phyloP scores from a whole-genome alignment of 208 protist genomes.

The Wallacemonas sp. region DNA sequence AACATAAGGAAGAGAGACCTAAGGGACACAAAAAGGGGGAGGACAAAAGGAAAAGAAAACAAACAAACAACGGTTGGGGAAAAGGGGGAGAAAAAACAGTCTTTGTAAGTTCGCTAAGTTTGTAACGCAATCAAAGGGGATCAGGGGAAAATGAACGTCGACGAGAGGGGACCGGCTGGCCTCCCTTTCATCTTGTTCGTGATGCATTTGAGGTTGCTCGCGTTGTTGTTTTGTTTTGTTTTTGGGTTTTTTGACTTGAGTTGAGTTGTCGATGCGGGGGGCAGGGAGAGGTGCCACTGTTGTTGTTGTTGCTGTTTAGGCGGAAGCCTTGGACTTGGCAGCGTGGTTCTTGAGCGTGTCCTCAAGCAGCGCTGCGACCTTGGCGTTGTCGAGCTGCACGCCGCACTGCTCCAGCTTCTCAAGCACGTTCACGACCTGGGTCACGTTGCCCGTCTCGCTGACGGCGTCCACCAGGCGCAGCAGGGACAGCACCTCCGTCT shows the following conservation, averaged over 20 bases:
- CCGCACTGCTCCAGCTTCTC: conserved; percentile 57
- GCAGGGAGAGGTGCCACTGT: too few species aligned
- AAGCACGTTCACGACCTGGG: conserved; percentile 51
- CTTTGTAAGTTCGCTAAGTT: conserved; percentile 15
- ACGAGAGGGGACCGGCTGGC: not conserved
- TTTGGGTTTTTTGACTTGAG: too few species aligned
- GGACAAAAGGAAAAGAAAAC: not conserved
- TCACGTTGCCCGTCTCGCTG: conserved; percentile 65
- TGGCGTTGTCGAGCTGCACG: conserved; percentile 40
- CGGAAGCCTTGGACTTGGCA: conserved; percentile 30
- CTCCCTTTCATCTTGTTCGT: too few species aligned
- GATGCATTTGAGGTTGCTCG: too few species aligned
- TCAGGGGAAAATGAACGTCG: conserved; percentile 2
- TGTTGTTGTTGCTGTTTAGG: not conserved
- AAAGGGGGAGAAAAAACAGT: conserved; percentile 8
- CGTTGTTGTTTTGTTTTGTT: too few species aligned
- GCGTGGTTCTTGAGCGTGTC: conserved; percentile 56
- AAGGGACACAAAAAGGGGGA: conserved; percentile 8
- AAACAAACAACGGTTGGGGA: too few species aligned
- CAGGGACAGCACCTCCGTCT: conserved; percentile 43
- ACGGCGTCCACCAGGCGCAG: conserved; percentile 65
- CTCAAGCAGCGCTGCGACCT: conserved; percentile 68
- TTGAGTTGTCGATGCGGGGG: too few species aligned
- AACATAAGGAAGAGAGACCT: too few species aligned
- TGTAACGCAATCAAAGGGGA: too few species aligned